Evolutionary conservation across 1,139 yeast genomes (phyloP).

Genomic region (Lodderomyces oxycetoniae): DNA sequence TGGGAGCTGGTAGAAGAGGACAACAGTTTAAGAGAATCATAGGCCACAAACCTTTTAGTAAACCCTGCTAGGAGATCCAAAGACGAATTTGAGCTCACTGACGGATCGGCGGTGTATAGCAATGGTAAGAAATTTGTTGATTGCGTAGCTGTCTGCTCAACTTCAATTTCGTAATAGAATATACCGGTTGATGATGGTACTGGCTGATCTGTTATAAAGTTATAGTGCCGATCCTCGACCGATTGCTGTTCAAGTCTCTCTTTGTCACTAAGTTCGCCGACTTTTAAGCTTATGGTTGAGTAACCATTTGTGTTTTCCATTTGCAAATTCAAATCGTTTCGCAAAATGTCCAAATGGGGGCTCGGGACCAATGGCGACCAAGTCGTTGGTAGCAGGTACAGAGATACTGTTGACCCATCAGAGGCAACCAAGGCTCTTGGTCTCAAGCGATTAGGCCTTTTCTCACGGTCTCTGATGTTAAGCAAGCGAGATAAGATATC

Average conservation of each 20-base stretch:
- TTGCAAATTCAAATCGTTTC: slow-evolving; percentile 21
- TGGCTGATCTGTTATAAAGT: slow-evolving; percentile 35
- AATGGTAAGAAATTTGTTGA: slow-evolving; percentile 32
- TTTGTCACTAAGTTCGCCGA: neutral
- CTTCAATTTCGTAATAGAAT: slow-evolving; percentile 36
- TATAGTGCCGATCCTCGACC: slow-evolving; percentile 14
- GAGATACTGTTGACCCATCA: slow-evolving; percentile 18
- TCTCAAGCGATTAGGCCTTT: slow-evolving; percentile 18
- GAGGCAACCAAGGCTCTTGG: slow-evolving; percentile 11
- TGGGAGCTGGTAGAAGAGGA: slow-evolving; percentile 8
- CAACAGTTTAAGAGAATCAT: slow-evolving; percentile 15
- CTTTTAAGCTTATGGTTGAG: slow-evolving; percentile 20
- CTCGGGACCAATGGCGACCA: slow-evolving; percentile 38
- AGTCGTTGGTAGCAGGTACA: slow-evolving; percentile 35
- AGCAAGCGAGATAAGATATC: slow-evolving; percentile 5
- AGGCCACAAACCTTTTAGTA: slow-evolving; percentile 25
- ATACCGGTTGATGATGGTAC: slow-evolving; percentile 30
- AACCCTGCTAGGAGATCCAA: slow-evolving; percentile 36
- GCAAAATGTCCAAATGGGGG: slow-evolving; percentile 20
- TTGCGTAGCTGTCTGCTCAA: slow-evolving; percentile 28
- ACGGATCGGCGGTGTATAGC: slow-evolving; percentile 30
- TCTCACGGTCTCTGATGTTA: slow-evolving; percentile 25
- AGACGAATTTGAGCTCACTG: slow-evolving; percentile 32
- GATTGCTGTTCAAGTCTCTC: slow-evolving; percentile 8
- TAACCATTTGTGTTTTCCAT: slow-evolving; percentile 27